Percentiles rank a stretch among this genome's conserved stretches.
Conservation (phyloP, 192 early-diverging fungal species). For the Bifiguratus adelaidae region DNA sequence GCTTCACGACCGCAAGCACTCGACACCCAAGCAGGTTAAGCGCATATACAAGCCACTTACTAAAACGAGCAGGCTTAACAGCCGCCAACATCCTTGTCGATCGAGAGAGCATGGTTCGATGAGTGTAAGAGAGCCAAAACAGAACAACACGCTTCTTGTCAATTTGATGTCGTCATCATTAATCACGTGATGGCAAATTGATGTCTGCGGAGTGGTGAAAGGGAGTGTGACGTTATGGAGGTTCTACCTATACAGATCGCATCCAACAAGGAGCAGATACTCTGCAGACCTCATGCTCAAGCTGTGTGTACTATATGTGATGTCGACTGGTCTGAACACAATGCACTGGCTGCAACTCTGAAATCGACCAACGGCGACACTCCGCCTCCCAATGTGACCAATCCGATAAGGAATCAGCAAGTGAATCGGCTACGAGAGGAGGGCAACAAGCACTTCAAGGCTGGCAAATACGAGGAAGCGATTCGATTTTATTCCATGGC, state of each 20-base stretch:
- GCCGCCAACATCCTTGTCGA: too few relatives aligned
- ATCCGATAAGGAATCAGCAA: conserved; percentile 39
- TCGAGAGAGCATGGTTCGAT: too few relatives aligned
- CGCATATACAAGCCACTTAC: conserved; percentile 15
- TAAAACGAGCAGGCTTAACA: conserved; percentile 30
- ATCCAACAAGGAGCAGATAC: conserved; percentile 39
- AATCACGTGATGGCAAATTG: too few relatives aligned
- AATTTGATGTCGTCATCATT: too few relatives aligned
- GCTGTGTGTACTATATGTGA: conserved; percentile 54
- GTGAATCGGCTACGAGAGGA: conserved; percentile 50
- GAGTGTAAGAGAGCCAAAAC: too few relatives aligned
- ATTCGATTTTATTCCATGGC: conserved; percentile 83
- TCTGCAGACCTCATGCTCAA: conserved; percentile 48
- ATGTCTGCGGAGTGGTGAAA: too few relatives aligned
- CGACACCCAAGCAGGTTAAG: background rate
- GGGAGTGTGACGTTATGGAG: too few relatives aligned
- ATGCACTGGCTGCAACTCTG: conserved; percentile 52
- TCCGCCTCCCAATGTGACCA: conserved; percentile 51
- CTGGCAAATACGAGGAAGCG: conserved; percentile 72
- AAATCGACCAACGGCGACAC: conserved; percentile 46
- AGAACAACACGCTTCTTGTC: too few relatives aligned
- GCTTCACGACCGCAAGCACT: too few relatives aligned
- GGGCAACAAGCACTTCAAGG: conserved; percentile 82
- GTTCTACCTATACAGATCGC: too few relatives aligned
- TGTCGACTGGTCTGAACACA: conserved; percentile 50